phyloP scores from a whole-genome alignment of 108 stramenopile species.

The Fragilaria crotonensis region DNA sequence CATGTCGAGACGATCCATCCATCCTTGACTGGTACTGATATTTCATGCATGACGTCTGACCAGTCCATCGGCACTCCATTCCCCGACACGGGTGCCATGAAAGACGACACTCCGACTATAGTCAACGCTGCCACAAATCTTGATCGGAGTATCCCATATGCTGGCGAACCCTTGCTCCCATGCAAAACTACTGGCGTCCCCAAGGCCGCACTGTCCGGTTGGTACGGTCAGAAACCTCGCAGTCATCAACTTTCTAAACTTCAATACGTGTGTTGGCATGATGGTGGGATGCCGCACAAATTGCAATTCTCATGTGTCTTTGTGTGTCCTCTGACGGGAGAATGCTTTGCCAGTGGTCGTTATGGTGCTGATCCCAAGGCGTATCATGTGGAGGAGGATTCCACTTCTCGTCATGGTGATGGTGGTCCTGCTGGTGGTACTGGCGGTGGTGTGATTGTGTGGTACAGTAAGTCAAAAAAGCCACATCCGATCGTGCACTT shows the following conservation, averaged over 20 bases:
- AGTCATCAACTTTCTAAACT: constrained; percentile 6
- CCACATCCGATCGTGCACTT: not conserved
- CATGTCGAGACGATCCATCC: constrained; percentile 16
- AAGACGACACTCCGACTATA: not conserved
- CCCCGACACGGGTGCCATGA: not conserved
- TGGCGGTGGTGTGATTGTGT: no score
- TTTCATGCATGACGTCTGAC: not conserved
- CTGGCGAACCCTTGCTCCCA: not conserved
- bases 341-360: constrained; percentile 12
- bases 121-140: not conserved
- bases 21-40: not conserved
- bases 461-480: constrained; percentile 14
- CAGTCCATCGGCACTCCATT: not conserved
- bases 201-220: constrained; percentile 16
- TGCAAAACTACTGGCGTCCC: constrained; percentile 3
- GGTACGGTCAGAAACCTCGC: constrained; percentile 20
- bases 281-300: constrained; percentile 19
- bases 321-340: constrained; percentile 25
- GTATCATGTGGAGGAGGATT: not conserved
- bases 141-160: not conserved
- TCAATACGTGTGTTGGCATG: constrained; percentile 33
- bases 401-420: constrained; percentile 2
- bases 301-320: constrained; percentile 18
- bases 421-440: not conserved
- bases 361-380: constrained; percentile 5